Conservation (phyloP, 2,329 filamentous ascomycete species). For the Acephala macrosclerotiorum region DNA sequence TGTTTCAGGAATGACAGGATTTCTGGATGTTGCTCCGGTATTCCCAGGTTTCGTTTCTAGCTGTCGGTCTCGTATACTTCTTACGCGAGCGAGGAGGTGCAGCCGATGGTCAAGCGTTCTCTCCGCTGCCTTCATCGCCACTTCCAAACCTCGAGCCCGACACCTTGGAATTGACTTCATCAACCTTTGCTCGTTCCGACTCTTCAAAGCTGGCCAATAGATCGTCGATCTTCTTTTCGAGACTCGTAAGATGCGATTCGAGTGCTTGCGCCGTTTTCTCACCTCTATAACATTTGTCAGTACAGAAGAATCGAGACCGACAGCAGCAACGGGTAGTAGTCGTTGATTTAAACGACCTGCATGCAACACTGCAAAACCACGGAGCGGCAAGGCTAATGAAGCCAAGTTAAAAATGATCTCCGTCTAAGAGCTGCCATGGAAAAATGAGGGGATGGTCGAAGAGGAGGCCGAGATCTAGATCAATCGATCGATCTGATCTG, state of each 20-base stretch:
- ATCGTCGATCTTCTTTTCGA: slow-evolving; percentile 63
- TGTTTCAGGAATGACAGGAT: too few relatives aligned
- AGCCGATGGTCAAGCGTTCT: slow-evolving; percentile 22
- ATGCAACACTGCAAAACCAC: background rate
- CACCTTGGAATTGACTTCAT: slow-evolving; percentile 27
- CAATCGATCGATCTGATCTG: slow-evolving; percentile 11
- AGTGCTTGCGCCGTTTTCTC: slow-evolving; percentile 61
- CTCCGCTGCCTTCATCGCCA: slow-evolving; percentile 6
- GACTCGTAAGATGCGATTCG: slow-evolving; percentile 58
- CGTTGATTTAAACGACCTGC: slow-evolving; percentile 5
- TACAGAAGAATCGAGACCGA: slow-evolving; percentile 6
- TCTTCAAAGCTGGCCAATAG: slow-evolving; percentile 58
- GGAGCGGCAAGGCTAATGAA: background rate
- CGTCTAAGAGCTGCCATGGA: background rate
- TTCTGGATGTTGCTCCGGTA: too few relatives aligned
- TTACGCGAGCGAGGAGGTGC: too few relatives aligned
- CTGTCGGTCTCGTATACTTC: too few relatives aligned
- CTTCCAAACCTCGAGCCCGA: background rate
- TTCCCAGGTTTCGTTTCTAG: too few relatives aligned
- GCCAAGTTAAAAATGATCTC: background rate
- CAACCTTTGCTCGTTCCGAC: slow-evolving; percentile 32
- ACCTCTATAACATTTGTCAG: slow-evolving; percentile 44
- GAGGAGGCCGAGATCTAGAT: slow-evolving; percentile 8
- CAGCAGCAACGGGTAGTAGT: background rate
- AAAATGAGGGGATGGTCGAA: background rate